Conservation (phyloP, 2,329 filamentous ascomycete species). For the Diaporthe amygdali region DNA sequence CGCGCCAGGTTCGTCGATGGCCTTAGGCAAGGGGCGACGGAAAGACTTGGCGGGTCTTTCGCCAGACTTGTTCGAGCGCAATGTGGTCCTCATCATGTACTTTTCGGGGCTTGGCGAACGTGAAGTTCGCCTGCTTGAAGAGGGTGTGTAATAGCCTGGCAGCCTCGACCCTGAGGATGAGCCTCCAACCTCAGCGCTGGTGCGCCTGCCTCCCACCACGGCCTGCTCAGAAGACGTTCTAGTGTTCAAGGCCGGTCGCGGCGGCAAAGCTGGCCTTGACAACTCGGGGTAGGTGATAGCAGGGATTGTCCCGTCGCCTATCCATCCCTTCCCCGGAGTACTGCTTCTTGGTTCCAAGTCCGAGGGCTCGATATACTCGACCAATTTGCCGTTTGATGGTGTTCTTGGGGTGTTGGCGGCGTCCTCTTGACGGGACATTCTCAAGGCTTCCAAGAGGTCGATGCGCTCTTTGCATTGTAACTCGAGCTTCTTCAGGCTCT, state of each 20-base stretch:
- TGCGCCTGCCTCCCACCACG: constrained; percentile 40
- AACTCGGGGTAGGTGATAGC: constrained; percentile 80
- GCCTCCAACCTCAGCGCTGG: constrained; percentile 22
- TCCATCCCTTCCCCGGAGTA: constrained; percentile 58
- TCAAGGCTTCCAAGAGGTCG: constrained; percentile 82
- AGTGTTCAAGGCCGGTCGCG: constrained; percentile 61
- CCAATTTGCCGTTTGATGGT: constrained; percentile 26
- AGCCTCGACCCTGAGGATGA: constrained; percentile 27
- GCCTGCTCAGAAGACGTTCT: constrained; percentile 58
- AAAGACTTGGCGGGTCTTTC: constrained; percentile 47
- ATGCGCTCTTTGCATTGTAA: constrained; percentile 93
- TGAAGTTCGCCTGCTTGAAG: constrained; percentile 35
- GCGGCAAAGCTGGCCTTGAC: constrained; percentile 68
- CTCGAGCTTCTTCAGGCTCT: constrained; percentile 83
- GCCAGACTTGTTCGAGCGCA: constrained; percentile 54
- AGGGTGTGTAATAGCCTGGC: not conserved
- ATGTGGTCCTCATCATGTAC: constrained; percentile 66
- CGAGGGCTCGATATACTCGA: constrained; percentile 21
- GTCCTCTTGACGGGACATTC: constrained; percentile 63
- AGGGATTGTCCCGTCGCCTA: constrained; percentile 82
- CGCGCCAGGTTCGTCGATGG: constrained; percentile 56
- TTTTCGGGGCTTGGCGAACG: constrained; percentile 65
- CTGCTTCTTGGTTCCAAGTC: constrained; percentile 27
- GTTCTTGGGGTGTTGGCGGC: constrained; percentile 28
- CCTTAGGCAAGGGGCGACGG: constrained; percentile 47